Evolutionary conservation across 176 grass and related monocot species (phyloP), one percentile per base, ranked within the genome.

Genomic region (Coix lacrymajobi): DNA sequence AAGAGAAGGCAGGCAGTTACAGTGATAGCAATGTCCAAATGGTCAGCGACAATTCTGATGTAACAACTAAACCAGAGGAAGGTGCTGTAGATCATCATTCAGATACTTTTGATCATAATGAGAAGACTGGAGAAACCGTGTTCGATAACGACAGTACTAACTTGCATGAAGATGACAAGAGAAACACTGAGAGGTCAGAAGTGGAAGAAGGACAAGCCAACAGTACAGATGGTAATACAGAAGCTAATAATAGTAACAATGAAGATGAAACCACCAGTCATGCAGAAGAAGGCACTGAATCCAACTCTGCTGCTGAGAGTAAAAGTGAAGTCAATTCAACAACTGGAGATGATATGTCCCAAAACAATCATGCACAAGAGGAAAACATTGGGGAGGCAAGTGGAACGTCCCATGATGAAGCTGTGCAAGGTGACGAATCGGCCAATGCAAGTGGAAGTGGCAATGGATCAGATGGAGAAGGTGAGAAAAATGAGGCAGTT

Each of bases 31-130:
- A n/a, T n/a, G n/a, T n/a, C n/a, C n/a, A n/a, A n/a, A 72, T 69
- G 31, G 61, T 40, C n/a, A 64, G 25, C 19, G 62, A 57, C 46
- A 62, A 76, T 73, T 54, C 62, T 25, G 86, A 72, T 83, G 81
- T 75, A 33, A 52, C 66, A 71, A 69, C 64, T 65, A 88, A 94
- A 88, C 69, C 79, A 86, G 85, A 79, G 25, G 85, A 93, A 85
- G 31, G 13, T 68, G 63, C 34, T 66, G 32, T 28, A 70, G 83
- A 63, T 77, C 77, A 77, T 49, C 36, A 20, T 68, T 71, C 71
- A n/a, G 70, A 57, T 81, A 37, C 28, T 34, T 69, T 24, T 85
- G 82, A 33, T 54, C 69, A 25, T 69, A 69, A 84, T 66, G 85
- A 88, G 16, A 89, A 80, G 34, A 40, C 51, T 84, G 84, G 78